These are phyloP conservation scores for Penicillium polonicum DNA, from an alignment of 2,329 filamentous ascomycete species.

Conservation along the genomic window DNA sequence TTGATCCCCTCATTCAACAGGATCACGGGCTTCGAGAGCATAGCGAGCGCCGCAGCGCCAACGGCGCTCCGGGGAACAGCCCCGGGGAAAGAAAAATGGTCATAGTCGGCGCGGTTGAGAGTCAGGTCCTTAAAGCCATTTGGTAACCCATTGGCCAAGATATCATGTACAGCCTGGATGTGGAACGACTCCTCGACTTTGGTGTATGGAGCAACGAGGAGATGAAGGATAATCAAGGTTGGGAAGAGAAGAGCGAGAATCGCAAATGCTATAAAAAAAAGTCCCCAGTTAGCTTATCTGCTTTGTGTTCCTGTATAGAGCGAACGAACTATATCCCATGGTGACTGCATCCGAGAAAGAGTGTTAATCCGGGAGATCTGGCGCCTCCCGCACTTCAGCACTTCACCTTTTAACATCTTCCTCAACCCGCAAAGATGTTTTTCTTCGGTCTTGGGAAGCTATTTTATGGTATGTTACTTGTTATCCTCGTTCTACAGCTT, in stretches of 20 bases:
- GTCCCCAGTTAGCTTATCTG: not conserved
- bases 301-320: not conserved
- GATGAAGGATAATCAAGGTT: constrained; percentile 64
- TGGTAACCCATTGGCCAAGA: constrained; percentile 76
- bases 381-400: constrained; percentile 30
- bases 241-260: constrained; percentile 57
- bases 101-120: constrained; percentile 66
- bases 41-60: constrained; percentile 74
- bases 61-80: constrained; percentile 89
- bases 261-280: constrained; percentile 42
- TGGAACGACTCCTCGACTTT: constrained; percentile 99
- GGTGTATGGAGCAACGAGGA: constrained; percentile 77
- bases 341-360: constrained; percentile 19
- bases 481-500: not conserved
- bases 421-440: constrained; percentile 54
- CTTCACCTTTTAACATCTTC: constrained; percentile 26
- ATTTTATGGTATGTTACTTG: constrained; percentile 61
- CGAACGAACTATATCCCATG: constrained; percentile 26
- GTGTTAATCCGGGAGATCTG: constrained; percentile 29
- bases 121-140: constrained; percentile 45
- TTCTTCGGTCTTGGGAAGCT: constrained; percentile 69
- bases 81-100: constrained; percentile 87
- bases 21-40: constrained; percentile 66
- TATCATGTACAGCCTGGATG: constrained; percentile 88
- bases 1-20: constrained; percentile 58